Evolutionary conservation across 768 basidiomycete species (phyloP).

Genomic region (Leucocoprinus leucothites): DNA sequence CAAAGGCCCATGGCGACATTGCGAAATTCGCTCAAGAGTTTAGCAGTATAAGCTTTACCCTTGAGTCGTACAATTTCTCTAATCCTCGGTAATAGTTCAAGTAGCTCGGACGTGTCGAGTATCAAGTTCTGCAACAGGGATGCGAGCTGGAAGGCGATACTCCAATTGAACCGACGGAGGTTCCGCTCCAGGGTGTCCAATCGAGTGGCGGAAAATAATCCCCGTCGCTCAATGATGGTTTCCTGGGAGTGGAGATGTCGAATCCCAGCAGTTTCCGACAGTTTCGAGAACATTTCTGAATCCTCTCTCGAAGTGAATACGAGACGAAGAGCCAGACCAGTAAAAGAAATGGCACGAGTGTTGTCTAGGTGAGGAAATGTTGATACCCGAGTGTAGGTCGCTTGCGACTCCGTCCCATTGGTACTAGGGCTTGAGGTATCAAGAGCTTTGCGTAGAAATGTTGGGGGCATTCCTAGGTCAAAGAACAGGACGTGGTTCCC

Average conservation of each 20-base stretch:
- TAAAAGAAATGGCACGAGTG: conserved; percentile 45
- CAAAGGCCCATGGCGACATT: conserved; percentile 21
- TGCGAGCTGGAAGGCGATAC: conserved; percentile 61
- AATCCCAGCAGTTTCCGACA: conserved; percentile 37
- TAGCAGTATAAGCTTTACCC: conserved; percentile 33
- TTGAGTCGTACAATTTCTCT: conserved; percentile 22
- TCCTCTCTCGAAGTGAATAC: conserved; percentile 35
- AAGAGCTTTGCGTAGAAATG: conserved; percentile 9
- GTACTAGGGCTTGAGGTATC: no score
- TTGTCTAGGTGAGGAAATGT: conserved; percentile 20
- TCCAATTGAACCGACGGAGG: conserved; percentile 39
- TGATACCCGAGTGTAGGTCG: conserved; percentile 1
- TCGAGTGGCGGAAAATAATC: conserved; percentile 38
- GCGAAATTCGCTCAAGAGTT: conserved; percentile 39
- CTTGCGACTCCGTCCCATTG: background rate
- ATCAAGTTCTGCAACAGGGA: conserved; percentile 33
- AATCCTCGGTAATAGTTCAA: conserved; percentile 36
- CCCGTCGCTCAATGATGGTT: conserved; percentile 36
- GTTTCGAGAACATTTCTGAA: conserved; percentile 32
- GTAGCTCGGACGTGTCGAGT: conserved; percentile 52
- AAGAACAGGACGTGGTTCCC: conserved; percentile 38
- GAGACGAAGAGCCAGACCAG: conserved; percentile 50
- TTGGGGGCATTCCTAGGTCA: conserved; percentile 33
- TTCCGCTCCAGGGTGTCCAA: conserved; percentile 29
- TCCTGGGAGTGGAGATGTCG: conserved; percentile 30